Percentiles rank a stretch among this genome's conserved stretches.
Evolutionary conservation across 139 green algal genomes (phyloP).

Genomic region (Pleodorina starrii): DNA sequence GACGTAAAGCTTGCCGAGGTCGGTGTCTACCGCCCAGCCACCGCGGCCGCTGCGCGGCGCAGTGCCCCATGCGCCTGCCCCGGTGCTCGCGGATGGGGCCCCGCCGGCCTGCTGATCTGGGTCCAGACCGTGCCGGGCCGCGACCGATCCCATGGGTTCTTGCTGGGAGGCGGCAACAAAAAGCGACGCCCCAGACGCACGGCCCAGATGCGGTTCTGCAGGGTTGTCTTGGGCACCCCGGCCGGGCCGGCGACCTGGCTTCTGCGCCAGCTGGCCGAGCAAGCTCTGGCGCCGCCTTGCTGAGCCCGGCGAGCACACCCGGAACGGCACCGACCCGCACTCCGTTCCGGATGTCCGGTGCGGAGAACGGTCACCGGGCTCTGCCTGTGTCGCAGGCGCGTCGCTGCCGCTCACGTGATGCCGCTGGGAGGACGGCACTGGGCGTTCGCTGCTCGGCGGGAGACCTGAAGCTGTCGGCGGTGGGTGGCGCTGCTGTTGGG

Average conservation of each 20-base stretch:
- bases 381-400: not conserved
- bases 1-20: slow-evolving; percentile 3
- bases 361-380: not conserved
- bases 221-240: too few relatives aligned
- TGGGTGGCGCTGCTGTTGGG: not conserved
- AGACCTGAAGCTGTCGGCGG: not conserved
- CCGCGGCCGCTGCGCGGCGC: not conserved
- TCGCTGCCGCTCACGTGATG: too few relatives aligned
- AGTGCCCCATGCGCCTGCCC: not conserved
- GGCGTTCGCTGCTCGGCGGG: too few relatives aligned
- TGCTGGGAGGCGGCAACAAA: too few relatives aligned
- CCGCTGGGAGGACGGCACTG: too few relatives aligned
- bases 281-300: slow-evolving; percentile 2
- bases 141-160: too few relatives aligned
- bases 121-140: too few relatives aligned
- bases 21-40: not conserved
- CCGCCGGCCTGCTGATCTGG: too few relatives aligned
- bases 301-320: slow-evolving; percentile 23
- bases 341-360: not conserved
- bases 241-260: too few relatives aligned
- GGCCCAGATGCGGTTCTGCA: too few relatives aligned
- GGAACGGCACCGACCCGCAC: not conserved
- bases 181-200: too few relatives aligned
- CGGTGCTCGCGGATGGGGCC: not conserved
- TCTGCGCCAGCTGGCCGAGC: not conserved